Conservation (phyloP, 2,329 filamentous ascomycete species). For the Myriangium duriaei region DNA sequence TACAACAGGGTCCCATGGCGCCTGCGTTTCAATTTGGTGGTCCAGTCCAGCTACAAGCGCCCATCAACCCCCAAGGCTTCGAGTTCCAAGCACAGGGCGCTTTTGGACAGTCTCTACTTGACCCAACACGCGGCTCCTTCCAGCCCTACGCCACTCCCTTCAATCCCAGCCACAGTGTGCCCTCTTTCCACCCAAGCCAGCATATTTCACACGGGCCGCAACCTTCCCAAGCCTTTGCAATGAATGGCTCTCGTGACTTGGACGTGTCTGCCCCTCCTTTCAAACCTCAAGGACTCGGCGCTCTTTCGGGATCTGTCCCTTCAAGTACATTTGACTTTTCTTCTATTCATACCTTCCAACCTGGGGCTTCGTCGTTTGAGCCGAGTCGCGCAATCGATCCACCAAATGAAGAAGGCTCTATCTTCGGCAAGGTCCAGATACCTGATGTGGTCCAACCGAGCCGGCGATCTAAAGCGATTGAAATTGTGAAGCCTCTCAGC, state of each 20-base stretch:
- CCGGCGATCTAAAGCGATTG: slow-evolving; percentile 71
- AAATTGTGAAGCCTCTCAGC: slow-evolving; percentile 48
- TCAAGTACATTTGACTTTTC: slow-evolving; percentile 27
- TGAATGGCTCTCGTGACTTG: slow-evolving; percentile 31
- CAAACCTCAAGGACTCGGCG: slow-evolving; percentile 18
- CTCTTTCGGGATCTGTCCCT: slow-evolving; percentile 12
- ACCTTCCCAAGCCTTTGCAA: slow-evolving; percentile 12
- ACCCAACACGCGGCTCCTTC: slow-evolving; percentile 1
- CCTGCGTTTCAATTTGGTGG: slow-evolving; percentile 3
- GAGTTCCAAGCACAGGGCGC: slow-evolving; percentile 2
- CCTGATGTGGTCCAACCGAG: slow-evolving; percentile 51
- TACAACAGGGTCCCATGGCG: not conserved
- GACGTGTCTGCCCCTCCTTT: slow-evolving; percentile 43
- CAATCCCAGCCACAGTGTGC: slow-evolving; percentile 52
- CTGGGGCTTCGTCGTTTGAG: slow-evolving; percentile 17
- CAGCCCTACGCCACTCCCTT: slow-evolving; percentile 59
- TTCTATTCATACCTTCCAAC: slow-evolving; percentile 18
- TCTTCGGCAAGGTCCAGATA: slow-evolving; percentile 42
- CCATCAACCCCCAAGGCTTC: slow-evolving; percentile 6
- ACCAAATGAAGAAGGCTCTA: slow-evolving; percentile 20
- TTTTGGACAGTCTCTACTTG: slow-evolving; percentile 1
- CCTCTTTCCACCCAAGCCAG: too few relatives aligned
- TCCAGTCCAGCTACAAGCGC: slow-evolving; percentile 1
- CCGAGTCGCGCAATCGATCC: slow-evolving; percentile 25
- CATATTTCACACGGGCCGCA: too few relatives aligned